Conservation (phyloP, 495 filamentous ascomycete genomes). For the Clavariopsis aquatica region DNA sequence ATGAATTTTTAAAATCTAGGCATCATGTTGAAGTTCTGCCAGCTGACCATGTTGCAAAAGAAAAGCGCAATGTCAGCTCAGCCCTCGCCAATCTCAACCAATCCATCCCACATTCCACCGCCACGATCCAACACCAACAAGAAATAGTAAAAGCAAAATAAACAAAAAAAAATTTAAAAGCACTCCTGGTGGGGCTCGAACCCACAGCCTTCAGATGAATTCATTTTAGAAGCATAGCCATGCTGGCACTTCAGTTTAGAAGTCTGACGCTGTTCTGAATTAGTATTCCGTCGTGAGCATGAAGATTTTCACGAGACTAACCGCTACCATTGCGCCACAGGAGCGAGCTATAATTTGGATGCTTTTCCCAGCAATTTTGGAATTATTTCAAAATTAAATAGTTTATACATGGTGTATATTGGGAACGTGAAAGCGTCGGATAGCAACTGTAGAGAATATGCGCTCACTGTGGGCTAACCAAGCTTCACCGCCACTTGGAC, state of each 20-base stretch:
- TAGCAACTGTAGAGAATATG: no score
- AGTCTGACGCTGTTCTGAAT: slow-evolving; percentile 20
- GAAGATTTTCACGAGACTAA: not conserved
- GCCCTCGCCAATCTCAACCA: not conserved
- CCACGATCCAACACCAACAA: not conserved
- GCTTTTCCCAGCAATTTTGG: no score
- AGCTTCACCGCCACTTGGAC: no score
- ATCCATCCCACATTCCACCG: not conserved
- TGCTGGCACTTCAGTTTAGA: slow-evolving; percentile 15
- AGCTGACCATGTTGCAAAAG: no score
- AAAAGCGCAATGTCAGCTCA: not conserved
- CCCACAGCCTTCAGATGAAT: slow-evolving; percentile 31
- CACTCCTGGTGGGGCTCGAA: slow-evolving; percentile 34
- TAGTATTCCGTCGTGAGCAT: not conserved
- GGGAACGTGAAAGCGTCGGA: no score
- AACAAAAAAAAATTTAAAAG: slow-evolving; percentile 12
- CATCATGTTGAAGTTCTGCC: no score
- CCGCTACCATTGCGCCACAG: slow-evolving; percentile 17
- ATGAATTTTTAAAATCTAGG: no score
- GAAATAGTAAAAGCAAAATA: slow-evolving; percentile 4
- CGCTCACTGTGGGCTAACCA: no score
- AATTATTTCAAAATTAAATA: no score
- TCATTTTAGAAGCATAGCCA: not conserved
- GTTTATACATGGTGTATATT: no score
- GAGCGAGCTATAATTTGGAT: not conserved